These are phyloP conservation scores for Colletotrichum paranaense DNA, from an alignment of 2,329 filamentous ascomycete genomes.

Conservation along the genomic window DNA sequence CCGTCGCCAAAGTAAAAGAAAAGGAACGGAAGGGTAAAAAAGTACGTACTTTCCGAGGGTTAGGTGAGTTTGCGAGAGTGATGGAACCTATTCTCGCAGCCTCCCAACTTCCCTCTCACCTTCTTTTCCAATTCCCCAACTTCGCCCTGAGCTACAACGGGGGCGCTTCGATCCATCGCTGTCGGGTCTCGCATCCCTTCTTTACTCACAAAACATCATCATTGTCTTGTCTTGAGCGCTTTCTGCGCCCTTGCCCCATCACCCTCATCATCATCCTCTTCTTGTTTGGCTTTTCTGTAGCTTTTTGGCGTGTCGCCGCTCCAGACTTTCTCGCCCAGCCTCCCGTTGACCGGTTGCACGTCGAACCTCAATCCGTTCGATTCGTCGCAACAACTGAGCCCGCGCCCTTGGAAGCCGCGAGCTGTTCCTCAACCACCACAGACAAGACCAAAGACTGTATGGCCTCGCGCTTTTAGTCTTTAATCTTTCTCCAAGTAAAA, in stretches of 20 bases:
- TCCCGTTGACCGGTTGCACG: constrained; percentile 33
- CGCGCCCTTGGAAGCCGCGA: constrained; percentile 3
- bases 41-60: constrained; percentile 47
- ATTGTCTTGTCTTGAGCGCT: constrained; percentile 15
- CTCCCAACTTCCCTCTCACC: constrained; percentile 52
- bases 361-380: constrained; percentile 33
- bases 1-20: constrained; percentile 11
- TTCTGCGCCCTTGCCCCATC: background rate
- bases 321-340: constrained; percentile 23
- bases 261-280: constrained; percentile 4
- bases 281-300: constrained; percentile 18
- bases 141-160: constrained; percentile 31
- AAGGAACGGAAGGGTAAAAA: constrained; percentile 28
- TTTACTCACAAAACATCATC: constrained; percentile 37
- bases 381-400: constrained; percentile 15
- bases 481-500: background rate
- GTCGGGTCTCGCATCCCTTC: constrained; percentile 33
- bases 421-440: background rate
- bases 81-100: constrained; percentile 42
- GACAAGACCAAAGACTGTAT: constrained; percentile 14
- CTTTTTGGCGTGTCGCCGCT: constrained; percentile 13
- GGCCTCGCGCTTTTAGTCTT: background rate
- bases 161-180: constrained; percentile 35
- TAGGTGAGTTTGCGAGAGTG: constrained; percentile 55
- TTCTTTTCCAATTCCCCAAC: constrained; percentile 47